Evolutionary conservation across 345 rosid species (phyloP).

Genomic region (Syzygium aqueum): DNA sequence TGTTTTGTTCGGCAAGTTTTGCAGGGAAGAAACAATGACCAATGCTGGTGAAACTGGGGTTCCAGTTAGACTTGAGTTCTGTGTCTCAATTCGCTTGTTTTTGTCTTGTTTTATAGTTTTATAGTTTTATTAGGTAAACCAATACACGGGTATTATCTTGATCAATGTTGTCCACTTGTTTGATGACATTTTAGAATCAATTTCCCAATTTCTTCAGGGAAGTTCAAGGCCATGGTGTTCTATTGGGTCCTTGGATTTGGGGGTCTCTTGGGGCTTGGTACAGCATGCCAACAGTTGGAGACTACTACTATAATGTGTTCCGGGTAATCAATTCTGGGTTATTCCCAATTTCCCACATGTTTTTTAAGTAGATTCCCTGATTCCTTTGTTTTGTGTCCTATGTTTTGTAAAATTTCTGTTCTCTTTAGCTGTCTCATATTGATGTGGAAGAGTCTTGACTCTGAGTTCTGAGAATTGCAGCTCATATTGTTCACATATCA

Average conservation of each 20-base stretch:
- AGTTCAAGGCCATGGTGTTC: conserved; percentile 36
- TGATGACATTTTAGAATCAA: not conserved
- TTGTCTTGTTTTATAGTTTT: not conserved
- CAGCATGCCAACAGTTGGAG: conserved; percentile 73
- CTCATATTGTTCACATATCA: not conserved
- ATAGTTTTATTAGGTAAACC: not conserved
- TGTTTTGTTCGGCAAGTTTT: not conserved
- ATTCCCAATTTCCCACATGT: not conserved
- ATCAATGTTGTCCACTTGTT: too few species aligned
- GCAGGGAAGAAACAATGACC: not conserved
- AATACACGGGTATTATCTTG: not conserved
- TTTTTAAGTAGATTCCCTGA: not conserved
- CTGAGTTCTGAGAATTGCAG: not conserved
- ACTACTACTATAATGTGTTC: conserved; percentile 61
- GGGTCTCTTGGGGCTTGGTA: conserved; percentile 78
- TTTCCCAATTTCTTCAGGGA: conserved; percentile 28
- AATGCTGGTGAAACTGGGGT: not conserved
- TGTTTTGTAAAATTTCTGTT: not conserved
- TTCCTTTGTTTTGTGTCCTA: not conserved
- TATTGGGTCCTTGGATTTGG: conserved; percentile 86
- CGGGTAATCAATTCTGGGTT: conserved; percentile 19
- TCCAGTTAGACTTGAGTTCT: conserved; percentile 30
- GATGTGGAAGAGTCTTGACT: not conserved
- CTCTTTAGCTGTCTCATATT: not conserved
- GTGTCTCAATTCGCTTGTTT: not conserved